Evolutionary conservation across 2,329 filamentous ascomycete genomes (phyloP).

Genomic region (Cladorrhinum sp.): DNA sequence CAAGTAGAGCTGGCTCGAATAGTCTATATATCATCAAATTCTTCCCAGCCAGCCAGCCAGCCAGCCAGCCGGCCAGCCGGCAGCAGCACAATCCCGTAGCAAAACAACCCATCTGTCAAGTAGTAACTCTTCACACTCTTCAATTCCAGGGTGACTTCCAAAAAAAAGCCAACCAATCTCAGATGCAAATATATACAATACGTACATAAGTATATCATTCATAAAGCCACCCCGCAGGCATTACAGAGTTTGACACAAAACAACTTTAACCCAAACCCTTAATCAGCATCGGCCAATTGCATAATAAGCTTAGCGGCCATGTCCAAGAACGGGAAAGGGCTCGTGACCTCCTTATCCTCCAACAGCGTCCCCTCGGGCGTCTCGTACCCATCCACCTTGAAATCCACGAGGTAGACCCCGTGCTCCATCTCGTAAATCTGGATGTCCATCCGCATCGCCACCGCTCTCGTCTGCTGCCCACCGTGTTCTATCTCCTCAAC

Average conservation of each 20-base stretch:
- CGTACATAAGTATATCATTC: background rate
- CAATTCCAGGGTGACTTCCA: background rate
- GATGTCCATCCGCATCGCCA: conserved; percentile 94
- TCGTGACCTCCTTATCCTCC: conserved; percentile 92
- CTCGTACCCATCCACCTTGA: conserved; percentile 98
- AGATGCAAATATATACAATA: too few relatives aligned
- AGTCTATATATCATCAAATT: background rate
- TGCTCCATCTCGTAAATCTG: conserved; percentile 93
- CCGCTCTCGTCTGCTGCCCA: conserved; percentile 58
- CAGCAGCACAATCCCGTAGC: too few relatives aligned
- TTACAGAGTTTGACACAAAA: background rate
- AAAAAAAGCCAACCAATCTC: background rate
- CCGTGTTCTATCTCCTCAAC: conserved; percentile 41
- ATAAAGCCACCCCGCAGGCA: background rate
- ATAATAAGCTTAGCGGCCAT: conserved; percentile 90
- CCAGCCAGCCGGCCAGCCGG: too few relatives aligned
- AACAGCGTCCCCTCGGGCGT: conserved; percentile 67
- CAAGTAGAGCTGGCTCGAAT: background rate
- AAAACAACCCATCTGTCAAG: background rate
- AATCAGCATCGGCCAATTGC: conserved; percentile 81
- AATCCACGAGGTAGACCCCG: conserved; percentile 92
- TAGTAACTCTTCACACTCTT: background rate
- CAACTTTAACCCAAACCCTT: background rate
- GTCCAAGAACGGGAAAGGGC: conserved; percentile 93
- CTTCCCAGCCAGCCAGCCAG: background rate